A percentile compares a stretch with the other conserved stretches of the same genome.
Evolutionary conservation across 2,329 filamentous ascomycete genomes (phyloP).

Genomic region (Fusarium longipes): DNA sequence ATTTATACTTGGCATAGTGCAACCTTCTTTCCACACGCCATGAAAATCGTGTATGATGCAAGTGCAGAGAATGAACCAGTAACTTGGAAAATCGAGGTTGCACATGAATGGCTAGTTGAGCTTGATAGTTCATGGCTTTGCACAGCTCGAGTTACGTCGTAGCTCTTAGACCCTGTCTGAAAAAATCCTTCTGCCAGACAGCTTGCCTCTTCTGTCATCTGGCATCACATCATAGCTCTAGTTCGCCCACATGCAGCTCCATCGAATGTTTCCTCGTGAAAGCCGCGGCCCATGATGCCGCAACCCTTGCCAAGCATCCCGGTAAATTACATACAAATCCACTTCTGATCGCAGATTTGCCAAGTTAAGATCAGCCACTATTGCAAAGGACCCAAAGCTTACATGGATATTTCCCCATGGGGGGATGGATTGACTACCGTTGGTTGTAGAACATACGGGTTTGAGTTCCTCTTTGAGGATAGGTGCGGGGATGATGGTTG

Average conservation of each 20-base stretch:
- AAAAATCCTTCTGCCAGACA: conserved; percentile 2
- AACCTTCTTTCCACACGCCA: background rate
- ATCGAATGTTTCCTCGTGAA: conserved; percentile 2
- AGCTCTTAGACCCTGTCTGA: background rate
- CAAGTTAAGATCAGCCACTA: conserved; percentile 26
- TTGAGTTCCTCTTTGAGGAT: conserved; percentile 38
- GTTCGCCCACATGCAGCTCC: conserved; percentile 21
- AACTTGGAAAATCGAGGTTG: background rate
- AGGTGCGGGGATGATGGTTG: conserved; percentile 35
- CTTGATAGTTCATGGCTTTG: conserved; percentile 1
- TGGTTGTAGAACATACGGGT: conserved; percentile 20
- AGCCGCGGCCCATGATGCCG: conserved; percentile 36
- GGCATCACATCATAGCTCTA: background rate
- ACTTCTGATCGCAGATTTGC: conserved; percentile 26
- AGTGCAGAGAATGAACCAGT: background rate
- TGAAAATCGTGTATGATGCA: background rate
- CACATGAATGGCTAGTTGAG: background rate
- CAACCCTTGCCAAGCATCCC: conserved; percentile 18
- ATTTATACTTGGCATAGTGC: background rate
- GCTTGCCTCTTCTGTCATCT: conserved; percentile 9
- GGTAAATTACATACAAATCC: conserved; percentile 17
- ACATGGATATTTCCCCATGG: conserved; percentile 33
- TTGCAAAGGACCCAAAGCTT: conserved; percentile 23
- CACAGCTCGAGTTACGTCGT: background rate
- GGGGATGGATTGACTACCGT: conserved; percentile 18